Conservation (phyloP, 805 yeast genomes). For the Blastobotrys terrestris region DNA sequence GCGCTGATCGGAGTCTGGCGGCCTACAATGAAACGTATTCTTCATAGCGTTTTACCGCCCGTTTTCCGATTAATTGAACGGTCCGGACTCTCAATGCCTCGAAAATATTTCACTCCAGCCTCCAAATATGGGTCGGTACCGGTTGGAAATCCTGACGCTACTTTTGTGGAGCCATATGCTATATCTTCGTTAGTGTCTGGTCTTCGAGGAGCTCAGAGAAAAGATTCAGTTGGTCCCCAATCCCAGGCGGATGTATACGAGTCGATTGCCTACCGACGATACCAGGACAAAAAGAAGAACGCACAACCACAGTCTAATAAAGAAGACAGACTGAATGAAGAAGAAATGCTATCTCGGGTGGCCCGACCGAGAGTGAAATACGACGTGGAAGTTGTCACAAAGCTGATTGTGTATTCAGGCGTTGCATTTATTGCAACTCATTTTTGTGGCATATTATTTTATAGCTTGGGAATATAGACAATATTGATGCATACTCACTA, state of each 20-base stretch:
- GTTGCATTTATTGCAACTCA: conserved; percentile 50
- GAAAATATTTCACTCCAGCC: conserved; percentile 34
- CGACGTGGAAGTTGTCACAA: conserved; percentile 70
- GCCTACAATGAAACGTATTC: conserved; percentile 57
- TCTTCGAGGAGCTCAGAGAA: conserved; percentile 25
- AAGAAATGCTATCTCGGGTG: conserved; percentile 22
- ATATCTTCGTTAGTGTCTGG: conserved; percentile 27
- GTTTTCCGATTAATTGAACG: conserved; percentile 39
- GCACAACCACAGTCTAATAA: neutral
- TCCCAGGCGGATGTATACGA: conserved; percentile 38
- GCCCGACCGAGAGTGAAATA: conserved; percentile 41
- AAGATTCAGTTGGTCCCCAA: conserved; percentile 38
- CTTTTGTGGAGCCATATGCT: conserved; percentile 27
- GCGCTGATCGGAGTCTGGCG: conserved; percentile 66
- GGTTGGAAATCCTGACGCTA: conserved; percentile 30
- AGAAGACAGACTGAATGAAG: conserved; percentile 2
- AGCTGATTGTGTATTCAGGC: conserved; percentile 78
- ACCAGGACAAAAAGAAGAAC: conserved; percentile 19
- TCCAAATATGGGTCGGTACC: conserved; percentile 32
- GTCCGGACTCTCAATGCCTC: conserved; percentile 35
- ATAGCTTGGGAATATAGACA: conserved; percentile 1
- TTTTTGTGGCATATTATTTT: conserved; percentile 16
- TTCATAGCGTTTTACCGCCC: conserved; percentile 54
- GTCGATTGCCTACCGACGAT: conserved; percentile 29
- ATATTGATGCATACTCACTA: neutral